phyloP scores from a whole-genome alignment of 768 basidiomycete genomes.

The Sporobolomyces pararoseus region DNA sequence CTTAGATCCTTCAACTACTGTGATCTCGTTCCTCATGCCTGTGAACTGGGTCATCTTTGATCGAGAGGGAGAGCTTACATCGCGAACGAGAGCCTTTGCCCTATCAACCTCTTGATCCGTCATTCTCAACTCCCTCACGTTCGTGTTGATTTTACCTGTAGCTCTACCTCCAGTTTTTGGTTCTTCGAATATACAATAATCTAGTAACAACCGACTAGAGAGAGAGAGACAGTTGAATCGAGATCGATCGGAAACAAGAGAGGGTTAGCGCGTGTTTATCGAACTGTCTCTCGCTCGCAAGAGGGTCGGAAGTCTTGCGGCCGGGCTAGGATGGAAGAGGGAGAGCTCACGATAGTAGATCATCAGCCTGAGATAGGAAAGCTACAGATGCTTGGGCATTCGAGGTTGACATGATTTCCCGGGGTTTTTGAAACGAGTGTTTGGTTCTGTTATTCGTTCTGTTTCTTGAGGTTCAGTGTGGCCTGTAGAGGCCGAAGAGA shows the following conservation, averaged over 20 bases:
- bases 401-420: conserved; percentile 13
- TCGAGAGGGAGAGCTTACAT: not conserved
- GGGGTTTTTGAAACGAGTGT: not conserved
- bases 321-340: too few species aligned
- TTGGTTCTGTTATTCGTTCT: too few species aligned
- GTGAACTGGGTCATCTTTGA: too few species aligned
- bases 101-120: conserved; percentile 19
- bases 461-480: not conserved
- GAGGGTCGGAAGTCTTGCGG: too few species aligned
- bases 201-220: conserved; percentile 24
- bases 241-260: not conserved
- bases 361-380: conserved; percentile 29
- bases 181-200: conserved; percentile 24
- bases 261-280: conserved; percentile 6
- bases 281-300: too few species aligned
- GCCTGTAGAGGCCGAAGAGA: conserved; percentile 3
- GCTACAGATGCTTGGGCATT: conserved; percentile 21
- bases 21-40: too few species aligned
- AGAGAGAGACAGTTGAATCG: not conserved
- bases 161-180: not conserved
- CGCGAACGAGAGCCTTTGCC: conserved; percentile 2
- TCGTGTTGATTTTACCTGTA: conserved; percentile 34
- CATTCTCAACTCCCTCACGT: not conserved
- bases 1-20: not conserved
- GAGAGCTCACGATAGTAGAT: conserved; percentile 24